Evolutionary conservation across 2,329 filamentous ascomycete species (phyloP), one percentile per base, ranked within the genome.

Genomic region (Fusarium xyrophilum): DNA sequence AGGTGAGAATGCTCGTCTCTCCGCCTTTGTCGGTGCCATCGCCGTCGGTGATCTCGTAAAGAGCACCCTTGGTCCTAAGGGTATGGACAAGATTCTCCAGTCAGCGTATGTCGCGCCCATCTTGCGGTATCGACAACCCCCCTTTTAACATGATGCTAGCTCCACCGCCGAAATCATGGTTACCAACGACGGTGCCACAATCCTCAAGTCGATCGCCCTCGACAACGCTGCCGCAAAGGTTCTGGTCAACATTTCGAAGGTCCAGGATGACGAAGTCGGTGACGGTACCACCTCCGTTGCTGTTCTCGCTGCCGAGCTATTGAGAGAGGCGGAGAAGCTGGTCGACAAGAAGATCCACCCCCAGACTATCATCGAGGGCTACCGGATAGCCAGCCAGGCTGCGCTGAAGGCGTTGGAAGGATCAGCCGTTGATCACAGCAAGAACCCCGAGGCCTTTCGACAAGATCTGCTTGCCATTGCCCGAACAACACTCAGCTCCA

Each of bases 191-290:
- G 96, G 96, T 78, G 96, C 96, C 68, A 99, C 96, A 27, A 99
- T 99, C 73, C 88, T 99, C 70, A 99, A 99, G 83, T 93, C 95
- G 56, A 99, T 99, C 80, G 96, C 96, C 43, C 91, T 99, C 77
- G 96, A 99, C 81, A 99, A 99, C 79, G 96, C 96, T 43, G 96
- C 96, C 25, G 96, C 96, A 56, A 99, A 99, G 83, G 96, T 99
- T 8, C 86, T 99, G 43, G 96, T 99, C 78, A 99, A 99, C 81
- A 98, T 99, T 75, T 98, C 95, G 68, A 99, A 99, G 83, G 96
- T 99, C 9, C 96, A 99, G 80, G 96, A 99, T 76, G 96, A 99
- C 78, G 96, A 99, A 81, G 95, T 99, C 27, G 96, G 96, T 77
- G 96, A 99, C 79, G 96, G 96, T 62, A 99, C 96, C 46, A 99